Evolutionary conservation across 345 rosid species (phyloP).

Genomic region (Cardiospermum halicacabum): DNA sequence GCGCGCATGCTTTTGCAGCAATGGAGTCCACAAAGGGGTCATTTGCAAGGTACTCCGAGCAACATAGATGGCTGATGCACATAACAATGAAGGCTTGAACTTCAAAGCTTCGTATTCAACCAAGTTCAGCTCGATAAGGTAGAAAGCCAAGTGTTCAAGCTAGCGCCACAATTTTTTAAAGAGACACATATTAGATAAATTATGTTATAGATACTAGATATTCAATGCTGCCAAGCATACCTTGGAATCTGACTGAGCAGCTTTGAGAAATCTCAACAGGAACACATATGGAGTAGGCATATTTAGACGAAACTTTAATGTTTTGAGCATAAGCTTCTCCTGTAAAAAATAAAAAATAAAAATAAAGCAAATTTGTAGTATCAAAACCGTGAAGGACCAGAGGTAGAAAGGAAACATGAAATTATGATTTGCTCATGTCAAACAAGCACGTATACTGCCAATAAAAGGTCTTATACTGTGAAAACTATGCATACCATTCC

Average conservation of each 20-base stretch:
- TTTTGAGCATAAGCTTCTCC: slow-evolving; percentile 76
- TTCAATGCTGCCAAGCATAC: slow-evolving; percentile 26
- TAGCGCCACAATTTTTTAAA: slow-evolving; percentile 23
- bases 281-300: slow-evolving; percentile 85
- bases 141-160: slow-evolving; percentile 84
- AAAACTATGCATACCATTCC: slow-evolving; percentile 45
- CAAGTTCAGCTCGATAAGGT: slow-evolving; percentile 77
- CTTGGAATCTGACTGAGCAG: slow-evolving; percentile 75
- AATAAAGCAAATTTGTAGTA: slow-evolving; percentile 15
- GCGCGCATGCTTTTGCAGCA: slow-evolving; percentile 57
- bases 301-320: slow-evolving; percentile 80
- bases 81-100: slow-evolving; percentile 75
- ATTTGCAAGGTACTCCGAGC: slow-evolving; percentile 67
- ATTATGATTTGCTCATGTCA: not conserved
- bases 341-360: too few species aligned
- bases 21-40: slow-evolving; percentile 71
- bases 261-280: slow-evolving; percentile 92
- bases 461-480: not conserved
- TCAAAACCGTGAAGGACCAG: not conserved
- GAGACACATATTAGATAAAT: slow-evolving; percentile 3
- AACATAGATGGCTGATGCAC: slow-evolving; percentile 85
- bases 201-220: not conserved
- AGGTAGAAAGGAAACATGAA: not conserved
- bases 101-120: slow-evolving; percentile 74
- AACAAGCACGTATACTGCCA: not conserved